Conservation (phyloP, 2,329 filamentous ascomycete genomes). For the Epichloe coenophiala region DNA sequence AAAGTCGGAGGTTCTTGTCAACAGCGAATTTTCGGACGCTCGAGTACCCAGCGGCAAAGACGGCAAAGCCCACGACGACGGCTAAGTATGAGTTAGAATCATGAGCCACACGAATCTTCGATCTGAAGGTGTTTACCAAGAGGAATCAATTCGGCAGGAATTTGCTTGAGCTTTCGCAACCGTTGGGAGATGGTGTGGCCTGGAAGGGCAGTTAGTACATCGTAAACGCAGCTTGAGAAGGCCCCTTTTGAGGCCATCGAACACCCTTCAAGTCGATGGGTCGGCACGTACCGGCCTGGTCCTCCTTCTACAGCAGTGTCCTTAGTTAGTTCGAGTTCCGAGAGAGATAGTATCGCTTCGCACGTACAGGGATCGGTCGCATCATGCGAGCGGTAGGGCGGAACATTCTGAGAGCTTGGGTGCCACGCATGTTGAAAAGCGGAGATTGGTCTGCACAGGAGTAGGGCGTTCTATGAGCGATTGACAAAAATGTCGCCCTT, state of each 20-base stretch:
- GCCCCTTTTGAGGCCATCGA: neutral
- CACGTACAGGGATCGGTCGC: constrained; percentile 56
- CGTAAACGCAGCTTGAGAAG: neutral
- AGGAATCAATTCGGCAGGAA: constrained; percentile 88
- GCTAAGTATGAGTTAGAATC: constrained; percentile 32
- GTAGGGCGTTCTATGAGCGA: constrained; percentile 15
- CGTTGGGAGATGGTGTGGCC: constrained; percentile 96
- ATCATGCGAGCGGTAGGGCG: constrained; percentile 53
- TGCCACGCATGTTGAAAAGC: constrained; percentile 46
- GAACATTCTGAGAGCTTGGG: constrained; percentile 53
- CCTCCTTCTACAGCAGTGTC: constrained; percentile 41
- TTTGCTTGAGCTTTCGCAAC: constrained; percentile 74
- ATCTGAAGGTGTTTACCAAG: constrained; percentile 49
- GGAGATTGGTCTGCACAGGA: constrained; percentile 7
- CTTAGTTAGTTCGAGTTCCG: constrained; percentile 13
- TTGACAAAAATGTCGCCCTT: constrained; percentile 17
- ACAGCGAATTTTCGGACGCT: constrained; percentile 66
- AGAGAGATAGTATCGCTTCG: neutral
- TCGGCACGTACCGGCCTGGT: constrained; percentile 48
- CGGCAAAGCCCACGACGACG: constrained; percentile 74
- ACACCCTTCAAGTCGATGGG: neutral
- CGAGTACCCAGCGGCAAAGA: constrained; percentile 73
- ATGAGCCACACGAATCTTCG: neutral
- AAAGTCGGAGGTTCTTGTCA: constrained; percentile 87
- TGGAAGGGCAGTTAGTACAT: constrained; percentile 22